Percentiles rank a stretch among this genome's conserved stretches.
Evolutionary conservation across 805 yeast species (phyloP).

Genomic region (Pichia paraexigua): DNA sequence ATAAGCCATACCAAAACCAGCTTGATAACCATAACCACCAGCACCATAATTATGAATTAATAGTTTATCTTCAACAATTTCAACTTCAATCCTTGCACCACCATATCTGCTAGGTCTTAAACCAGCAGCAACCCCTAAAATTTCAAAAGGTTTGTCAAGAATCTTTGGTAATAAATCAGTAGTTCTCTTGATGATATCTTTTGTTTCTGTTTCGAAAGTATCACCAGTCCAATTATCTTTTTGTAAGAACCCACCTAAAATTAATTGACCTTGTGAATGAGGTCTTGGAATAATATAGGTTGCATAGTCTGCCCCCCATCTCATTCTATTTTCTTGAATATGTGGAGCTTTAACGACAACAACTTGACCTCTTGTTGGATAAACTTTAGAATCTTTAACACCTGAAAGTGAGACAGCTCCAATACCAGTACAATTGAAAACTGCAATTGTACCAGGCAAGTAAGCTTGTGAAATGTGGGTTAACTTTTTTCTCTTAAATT

Average conservation of each 20-base stretch:
- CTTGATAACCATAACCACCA: slow-evolving; percentile 56
- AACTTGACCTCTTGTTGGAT: slow-evolving; percentile 76
- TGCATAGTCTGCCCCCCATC: slow-evolving; percentile 51
- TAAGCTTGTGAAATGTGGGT: slow-evolving; percentile 51
- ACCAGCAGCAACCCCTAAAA: slow-evolving; percentile 61
- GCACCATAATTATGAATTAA: slow-evolving; percentile 69
- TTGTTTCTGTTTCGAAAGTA: slow-evolving; percentile 47
- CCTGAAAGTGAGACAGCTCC: slow-evolving; percentile 60
- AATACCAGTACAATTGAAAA: slow-evolving; percentile 71
- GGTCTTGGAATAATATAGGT: slow-evolving; percentile 72
- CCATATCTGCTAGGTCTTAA: slow-evolving; percentile 69
- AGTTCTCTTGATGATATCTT: slow-evolving; percentile 53
- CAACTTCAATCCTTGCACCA: slow-evolving; percentile 62
- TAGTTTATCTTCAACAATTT: slow-evolving; percentile 29
- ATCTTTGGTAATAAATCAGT: slow-evolving; percentile 44
- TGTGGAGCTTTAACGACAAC: slow-evolving; percentile 65
- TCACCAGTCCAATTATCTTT: slow-evolving; percentile 53
- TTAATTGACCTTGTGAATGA: slow-evolving; percentile 50
- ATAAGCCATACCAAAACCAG: slow-evolving; percentile 52
- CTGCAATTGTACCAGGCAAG: slow-evolving; percentile 30
- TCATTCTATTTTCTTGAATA: slow-evolving; percentile 44
- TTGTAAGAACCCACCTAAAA: slow-evolving; percentile 70
- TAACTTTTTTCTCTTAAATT: slow-evolving; percentile 37
- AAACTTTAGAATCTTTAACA: slow-evolving; percentile 49
- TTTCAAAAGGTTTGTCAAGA: slow-evolving; percentile 34